A percentile compares a stretch with the other conserved stretches of the same genome.
phyloP scores from a whole-genome alignment of 2,329 filamentous ascomycete species.

The Orbilia javanica region DNA sequence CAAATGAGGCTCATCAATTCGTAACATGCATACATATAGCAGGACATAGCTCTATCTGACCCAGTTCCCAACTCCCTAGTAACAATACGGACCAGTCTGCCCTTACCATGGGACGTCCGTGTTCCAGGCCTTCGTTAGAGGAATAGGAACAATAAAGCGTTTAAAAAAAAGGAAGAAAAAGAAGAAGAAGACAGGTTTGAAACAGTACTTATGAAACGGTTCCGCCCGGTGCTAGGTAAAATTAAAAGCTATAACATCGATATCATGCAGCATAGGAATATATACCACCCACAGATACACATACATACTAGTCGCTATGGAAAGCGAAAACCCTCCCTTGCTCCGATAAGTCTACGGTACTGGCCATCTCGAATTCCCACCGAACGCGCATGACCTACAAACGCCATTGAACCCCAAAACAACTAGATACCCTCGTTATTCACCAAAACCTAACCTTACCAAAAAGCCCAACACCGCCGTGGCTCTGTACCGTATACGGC shows the following conservation, averaged over 20 bases:
- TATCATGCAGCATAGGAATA: not conserved
- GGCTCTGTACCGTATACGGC: conserved; percentile 40
- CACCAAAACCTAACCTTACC: conserved; percentile 55
- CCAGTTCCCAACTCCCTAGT: no score
- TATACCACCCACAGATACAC: no score
- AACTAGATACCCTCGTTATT: not conserved
- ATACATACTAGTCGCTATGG: not conserved
- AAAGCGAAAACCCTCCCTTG: not conserved
- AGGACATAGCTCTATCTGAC: no score
- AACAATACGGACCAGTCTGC: no score
- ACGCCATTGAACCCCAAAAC: not conserved
- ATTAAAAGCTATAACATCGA: conserved; percentile 1
- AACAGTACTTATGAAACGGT: not conserved
- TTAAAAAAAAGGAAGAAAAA: not conserved
- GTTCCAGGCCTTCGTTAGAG: not conserved
- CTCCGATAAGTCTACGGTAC: not conserved
- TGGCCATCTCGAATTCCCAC: not conserved
- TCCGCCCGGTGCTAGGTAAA: not conserved
- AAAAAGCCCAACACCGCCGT: conserved; percentile 28
- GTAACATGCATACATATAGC: no score
- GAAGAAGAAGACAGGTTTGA: not conserved
- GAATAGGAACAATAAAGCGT: not conserved
- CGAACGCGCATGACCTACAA: not conserved
- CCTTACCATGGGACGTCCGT: not conserved
- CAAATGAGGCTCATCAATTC: no score